phyloP scores from a whole-genome alignment of 164 flowering plant genomes.

The Nelumbo lutea region DNA sequence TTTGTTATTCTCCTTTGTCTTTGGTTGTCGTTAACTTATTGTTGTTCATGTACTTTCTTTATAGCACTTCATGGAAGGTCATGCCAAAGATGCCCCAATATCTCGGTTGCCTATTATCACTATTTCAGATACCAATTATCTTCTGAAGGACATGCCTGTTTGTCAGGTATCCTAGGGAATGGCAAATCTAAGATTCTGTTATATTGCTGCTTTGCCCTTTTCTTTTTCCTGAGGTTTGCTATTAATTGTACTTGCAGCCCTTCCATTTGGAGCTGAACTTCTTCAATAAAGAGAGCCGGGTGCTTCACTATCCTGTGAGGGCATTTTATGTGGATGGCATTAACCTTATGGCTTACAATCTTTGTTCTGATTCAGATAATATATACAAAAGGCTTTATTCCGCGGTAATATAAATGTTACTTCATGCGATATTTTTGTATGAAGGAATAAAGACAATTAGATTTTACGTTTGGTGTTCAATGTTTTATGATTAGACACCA shows the following conservation, averaged over 20 bases:
- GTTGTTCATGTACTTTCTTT: slow-evolving; percentile 9
- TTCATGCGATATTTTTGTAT: too few species aligned
- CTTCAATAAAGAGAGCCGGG: slow-evolving; percentile 84
- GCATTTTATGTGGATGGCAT: slow-evolving; percentile 83
- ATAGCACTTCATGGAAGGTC: slow-evolving; percentile 98
- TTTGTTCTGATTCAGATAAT: slow-evolving; percentile 72
- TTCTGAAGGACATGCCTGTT: slow-evolving; percentile 74
- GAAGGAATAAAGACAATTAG: background rate
- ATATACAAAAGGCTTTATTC: slow-evolving; percentile 83
- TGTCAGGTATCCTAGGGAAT: slow-evolving; percentile 56
- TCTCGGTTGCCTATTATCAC: slow-evolving; percentile 87
- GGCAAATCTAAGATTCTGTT: background rate
- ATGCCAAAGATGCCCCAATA: slow-evolving; percentile 88
- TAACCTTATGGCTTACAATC: slow-evolving; percentile 89
- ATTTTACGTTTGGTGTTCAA: background rate
- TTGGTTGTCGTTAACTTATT: slow-evolving; percentile 3
- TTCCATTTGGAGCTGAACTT: slow-evolving; percentile 94
- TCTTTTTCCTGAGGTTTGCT: slow-evolving; percentile 11
- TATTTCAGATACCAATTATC: slow-evolving; percentile 57
- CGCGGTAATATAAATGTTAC: slow-evolving; percentile 35
- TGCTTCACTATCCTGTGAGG: slow-evolving; percentile 94
- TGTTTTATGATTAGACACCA: background rate
- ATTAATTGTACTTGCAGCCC: slow-evolving; percentile 52
- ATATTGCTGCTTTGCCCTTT: background rate
- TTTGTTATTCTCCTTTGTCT: background rate